Evolutionary conservation across 768 basidiomycete species (phyloP).

Genomic region (Neoboletus brunneissimus): DNA sequence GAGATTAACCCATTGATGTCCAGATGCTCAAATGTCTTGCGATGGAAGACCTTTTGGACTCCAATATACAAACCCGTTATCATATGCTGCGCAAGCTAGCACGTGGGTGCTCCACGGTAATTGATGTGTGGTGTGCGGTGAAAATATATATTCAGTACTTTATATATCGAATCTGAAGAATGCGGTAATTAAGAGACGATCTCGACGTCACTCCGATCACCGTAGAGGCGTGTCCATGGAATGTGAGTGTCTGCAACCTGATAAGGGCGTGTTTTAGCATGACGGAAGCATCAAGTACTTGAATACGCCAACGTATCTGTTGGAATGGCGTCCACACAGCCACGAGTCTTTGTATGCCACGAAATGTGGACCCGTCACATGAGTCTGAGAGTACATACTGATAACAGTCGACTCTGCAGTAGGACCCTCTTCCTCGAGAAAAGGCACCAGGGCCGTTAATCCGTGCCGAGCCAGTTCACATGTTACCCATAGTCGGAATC

Average conservation of each 20-base stretch:
- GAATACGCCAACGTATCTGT: neutral
- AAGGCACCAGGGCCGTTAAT: neutral
- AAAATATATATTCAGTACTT: neutral
- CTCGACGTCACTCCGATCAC: constrained; percentile 3
- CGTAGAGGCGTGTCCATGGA: neutral
- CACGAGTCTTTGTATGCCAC: neutral
- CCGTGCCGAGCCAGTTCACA: neutral
- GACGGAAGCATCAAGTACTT: neutral
- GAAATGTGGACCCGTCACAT: neutral
- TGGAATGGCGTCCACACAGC: neutral
- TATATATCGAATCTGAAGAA: neutral
- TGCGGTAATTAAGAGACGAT: neutral
- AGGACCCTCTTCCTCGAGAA: neutral
- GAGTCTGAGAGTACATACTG: neutral
- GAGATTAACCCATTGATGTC: neutral
- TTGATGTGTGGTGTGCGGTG: neutral
- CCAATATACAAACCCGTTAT: neutral
- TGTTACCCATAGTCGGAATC: neutral
- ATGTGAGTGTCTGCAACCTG: neutral
- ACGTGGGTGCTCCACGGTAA: neutral
- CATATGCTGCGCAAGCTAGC: neutral
- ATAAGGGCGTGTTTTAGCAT: neutral
- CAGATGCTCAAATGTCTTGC: neutral
- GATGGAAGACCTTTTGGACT: neutral
- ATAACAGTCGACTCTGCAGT: too few relatives aligned